A percentile compares a stretch with the other conserved stretches of the same genome.
phyloP scores from a whole-genome alignment of 106 monocot genomes.

The Chionographis japonica region DNA sequence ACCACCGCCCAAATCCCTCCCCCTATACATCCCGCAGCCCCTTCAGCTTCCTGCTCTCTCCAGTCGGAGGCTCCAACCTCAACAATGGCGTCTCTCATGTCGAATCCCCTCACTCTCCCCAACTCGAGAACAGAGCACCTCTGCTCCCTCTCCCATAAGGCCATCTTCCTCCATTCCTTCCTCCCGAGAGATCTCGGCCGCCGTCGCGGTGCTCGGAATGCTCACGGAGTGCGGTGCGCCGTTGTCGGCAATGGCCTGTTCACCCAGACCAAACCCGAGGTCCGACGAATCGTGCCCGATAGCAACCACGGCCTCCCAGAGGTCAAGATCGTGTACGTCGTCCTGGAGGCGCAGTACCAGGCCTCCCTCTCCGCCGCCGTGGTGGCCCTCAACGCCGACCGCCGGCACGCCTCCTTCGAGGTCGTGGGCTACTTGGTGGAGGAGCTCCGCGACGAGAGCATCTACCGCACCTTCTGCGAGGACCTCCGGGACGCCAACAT shows the following conservation, averaged over 20 bases:
- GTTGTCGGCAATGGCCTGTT: constrained; percentile 59
- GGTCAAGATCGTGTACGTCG: constrained; percentile 80
- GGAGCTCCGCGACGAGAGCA: constrained; percentile 72
- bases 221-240: constrained; percentile 26
- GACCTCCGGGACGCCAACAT: constrained; percentile 75
- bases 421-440: constrained; percentile 88
- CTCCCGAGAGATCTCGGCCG: constrained; percentile 20
- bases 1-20: constrained; percentile 1
- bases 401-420: constrained; percentile 52
- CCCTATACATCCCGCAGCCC: constrained; percentile 10
- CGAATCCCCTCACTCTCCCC: constrained; percentile 43
- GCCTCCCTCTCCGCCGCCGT: constrained; percentile 71
- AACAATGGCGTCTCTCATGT: constrained; percentile 58
- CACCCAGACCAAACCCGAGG: constrained; percentile 76
- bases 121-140: constrained; percentile 16
- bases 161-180: constrained; percentile 48
- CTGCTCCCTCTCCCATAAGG: constrained; percentile 21
- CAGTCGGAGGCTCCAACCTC: background rate
- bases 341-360: constrained; percentile 87
- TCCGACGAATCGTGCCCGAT: constrained; percentile 60
- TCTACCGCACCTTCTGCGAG: constrained; percentile 52
- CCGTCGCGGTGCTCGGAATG: background rate
- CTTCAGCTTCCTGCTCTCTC: background rate
- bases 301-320: constrained; percentile 31
- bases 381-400: constrained; percentile 42